Evolutionary conservation across 352 stramenopile species (phyloP).

Genomic region (Aphanomyces invadans): DNA sequence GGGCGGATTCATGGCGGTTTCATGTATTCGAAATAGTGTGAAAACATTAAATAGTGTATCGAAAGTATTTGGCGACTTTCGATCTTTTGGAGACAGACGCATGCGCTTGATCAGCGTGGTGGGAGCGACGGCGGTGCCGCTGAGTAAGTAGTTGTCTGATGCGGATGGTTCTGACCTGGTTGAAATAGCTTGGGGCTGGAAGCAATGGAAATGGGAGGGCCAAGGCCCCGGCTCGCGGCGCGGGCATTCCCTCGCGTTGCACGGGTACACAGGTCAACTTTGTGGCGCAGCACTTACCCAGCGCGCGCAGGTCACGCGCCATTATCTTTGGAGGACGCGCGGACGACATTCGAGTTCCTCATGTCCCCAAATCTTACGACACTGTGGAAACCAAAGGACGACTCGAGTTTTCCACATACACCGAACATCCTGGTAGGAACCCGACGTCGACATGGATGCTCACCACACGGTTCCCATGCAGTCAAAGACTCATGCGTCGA

Average conservation of each 20-base stretch:
- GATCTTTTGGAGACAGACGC: not conserved
- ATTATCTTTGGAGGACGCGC: constrained; percentile 91
- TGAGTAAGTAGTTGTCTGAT: not conserved
- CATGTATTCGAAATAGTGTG: no score
- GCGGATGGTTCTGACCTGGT: not conserved
- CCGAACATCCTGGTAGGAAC: constrained; percentile 51
- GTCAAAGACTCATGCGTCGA: constrained; percentile 37
- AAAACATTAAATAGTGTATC: no score
- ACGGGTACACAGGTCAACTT: constrained; percentile 52
- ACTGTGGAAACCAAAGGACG: constrained; percentile 67
- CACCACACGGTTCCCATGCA: constrained; percentile 30
- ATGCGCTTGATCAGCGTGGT: not conserved
- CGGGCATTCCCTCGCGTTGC: constrained; percentile 85
- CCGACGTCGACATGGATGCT: constrained; percentile 18
- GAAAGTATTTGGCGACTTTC: not conserved
- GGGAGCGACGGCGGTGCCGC: not conserved
- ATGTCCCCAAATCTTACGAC: constrained; percentile 90
- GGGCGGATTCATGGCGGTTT: no score
- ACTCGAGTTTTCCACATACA: constrained; percentile 84
- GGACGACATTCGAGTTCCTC: constrained; percentile 76
- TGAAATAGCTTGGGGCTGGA: constrained; percentile 39
- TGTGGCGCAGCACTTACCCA: no score
- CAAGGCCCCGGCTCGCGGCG: constrained; percentile 58
- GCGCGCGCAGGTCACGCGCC: constrained; percentile 24
- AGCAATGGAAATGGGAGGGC: constrained; percentile 72